phyloP scores from a whole-genome alignment of 139 green algal genomes.

The Zygnema cylindricum region DNA sequence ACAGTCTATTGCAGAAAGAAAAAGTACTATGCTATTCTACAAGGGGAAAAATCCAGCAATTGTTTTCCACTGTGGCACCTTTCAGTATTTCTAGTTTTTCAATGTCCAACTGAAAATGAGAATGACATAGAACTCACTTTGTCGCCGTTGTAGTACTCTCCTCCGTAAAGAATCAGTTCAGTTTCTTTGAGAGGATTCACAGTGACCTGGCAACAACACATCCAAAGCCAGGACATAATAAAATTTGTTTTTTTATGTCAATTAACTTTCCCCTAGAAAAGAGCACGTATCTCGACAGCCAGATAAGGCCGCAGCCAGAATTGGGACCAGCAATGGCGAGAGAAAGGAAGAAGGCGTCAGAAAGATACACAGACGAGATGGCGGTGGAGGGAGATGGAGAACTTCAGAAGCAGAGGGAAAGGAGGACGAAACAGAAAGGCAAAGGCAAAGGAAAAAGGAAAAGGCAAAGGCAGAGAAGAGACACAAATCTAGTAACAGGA shows the following conservation, averaged over 20 bases:
- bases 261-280: slow-evolving; percentile 47
- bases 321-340: background rate
- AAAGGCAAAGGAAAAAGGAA: too few relatives aligned
- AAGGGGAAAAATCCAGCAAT: too few relatives aligned
- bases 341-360: background rate
- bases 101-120: background rate
- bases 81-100: too few relatives aligned
- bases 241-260: background rate
- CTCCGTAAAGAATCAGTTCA: slow-evolving; percentile 89
- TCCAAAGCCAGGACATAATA: background rate
- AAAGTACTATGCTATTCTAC: too few relatives aligned
- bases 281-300: slow-evolving; percentile 40
- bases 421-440: too few relatives aligned
- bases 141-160: slow-evolving; percentile 86
- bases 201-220: slow-evolving; percentile 13
- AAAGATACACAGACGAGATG: too few relatives aligned
- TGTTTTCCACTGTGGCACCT: too few relatives aligned
- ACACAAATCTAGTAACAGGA: too few relatives aligned
- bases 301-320: background rate
- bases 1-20: background rate
- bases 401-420: too few relatives aligned
- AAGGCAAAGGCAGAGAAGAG: too few relatives aligned
- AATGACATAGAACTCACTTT: slow-evolving; percentile 69
- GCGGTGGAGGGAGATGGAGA: too few relatives aligned
- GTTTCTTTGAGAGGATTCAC: slow-evolving; percentile 34